Conservation (phyloP, 306 rosid species). For the Trifolium pratense region DNA sequence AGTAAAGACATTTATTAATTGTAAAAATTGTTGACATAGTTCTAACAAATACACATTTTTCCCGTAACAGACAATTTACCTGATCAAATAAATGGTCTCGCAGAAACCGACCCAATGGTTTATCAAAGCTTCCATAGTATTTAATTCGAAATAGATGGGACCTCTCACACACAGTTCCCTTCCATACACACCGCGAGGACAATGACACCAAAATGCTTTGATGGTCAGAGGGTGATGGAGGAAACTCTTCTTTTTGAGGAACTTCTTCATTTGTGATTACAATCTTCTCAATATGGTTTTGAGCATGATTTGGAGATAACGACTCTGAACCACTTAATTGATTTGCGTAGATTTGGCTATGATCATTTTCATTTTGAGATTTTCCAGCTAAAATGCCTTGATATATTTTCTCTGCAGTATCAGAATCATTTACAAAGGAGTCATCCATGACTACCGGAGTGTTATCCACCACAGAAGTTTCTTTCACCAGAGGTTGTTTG, state of each 20-base stretch:
- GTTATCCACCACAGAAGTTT: conserved; percentile 48
- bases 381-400: conserved; percentile 41
- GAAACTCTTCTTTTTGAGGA: conserved; percentile 73
- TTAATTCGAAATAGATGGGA: conserved; percentile 92
- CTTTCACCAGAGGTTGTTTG: conserved; percentile 40
- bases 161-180: conserved; percentile 96
- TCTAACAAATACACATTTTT: conserved; percentile 23
- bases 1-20: conserved; percentile 32
- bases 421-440: conserved; percentile 45
- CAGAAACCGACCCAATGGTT: conserved; percentile 89
- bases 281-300: conserved; percentile 45
- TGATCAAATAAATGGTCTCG: conserved; percentile 94
- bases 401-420: conserved; percentile 47
- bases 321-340: conserved; percentile 44
- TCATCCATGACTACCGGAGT: conserved; percentile 39
- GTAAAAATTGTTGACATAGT: conserved; percentile 34
- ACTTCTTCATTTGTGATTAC: conserved; percentile 51
- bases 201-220: conserved; percentile 96
- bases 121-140: conserved; percentile 94
- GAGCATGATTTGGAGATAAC: conserved; percentile 52
- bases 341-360: conserved; percentile 45
- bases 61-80: conserved; percentile 55
- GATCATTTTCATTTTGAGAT: conserved; percentile 51
- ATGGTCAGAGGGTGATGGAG: conserved; percentile 87
- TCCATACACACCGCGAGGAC: conserved; percentile 96